Evolutionary conservation across 148 eudicot species (phyloP).

Genomic region (Dianthus caryophyllus): DNA sequence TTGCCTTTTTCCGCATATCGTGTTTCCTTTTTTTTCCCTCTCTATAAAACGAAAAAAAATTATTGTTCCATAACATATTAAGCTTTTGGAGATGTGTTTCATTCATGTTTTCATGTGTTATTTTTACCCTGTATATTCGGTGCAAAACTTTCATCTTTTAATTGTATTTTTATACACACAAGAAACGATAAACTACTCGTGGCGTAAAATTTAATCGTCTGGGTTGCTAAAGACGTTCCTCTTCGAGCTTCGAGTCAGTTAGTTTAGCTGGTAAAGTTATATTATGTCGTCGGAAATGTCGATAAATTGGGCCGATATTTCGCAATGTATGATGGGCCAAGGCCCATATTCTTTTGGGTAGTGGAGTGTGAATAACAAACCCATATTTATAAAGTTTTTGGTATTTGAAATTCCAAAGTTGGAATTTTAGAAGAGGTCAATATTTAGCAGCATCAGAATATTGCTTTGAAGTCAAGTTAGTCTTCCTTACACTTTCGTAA

Average conservation of each 20-base stretch:
- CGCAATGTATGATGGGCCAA: not conserved
- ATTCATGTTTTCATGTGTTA: no score
- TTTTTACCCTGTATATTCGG: no score
- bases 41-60: no score
- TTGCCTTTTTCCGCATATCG: conserved; percentile 9
- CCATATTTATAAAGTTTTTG: not conserved
- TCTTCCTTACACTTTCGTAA: conserved; percentile 14
- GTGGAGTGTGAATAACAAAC: not conserved
- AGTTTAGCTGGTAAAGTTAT: not conserved
- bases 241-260: no score
- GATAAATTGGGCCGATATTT: not conserved
- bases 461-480: conserved; percentile 22
- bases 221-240: no score
- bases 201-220: no score
- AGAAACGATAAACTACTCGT: no score
- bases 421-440: not conserved
- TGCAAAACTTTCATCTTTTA: no score
- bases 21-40: not conserved
- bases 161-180: no score
- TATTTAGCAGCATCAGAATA: conserved; percentile 9
- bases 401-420: not conserved
- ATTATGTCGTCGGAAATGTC: no score
- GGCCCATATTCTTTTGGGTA: not conserved
- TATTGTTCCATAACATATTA: not conserved
- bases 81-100: not conserved